A percentile compares a stretch with the other conserved stretches of the same genome.
phyloP scores from a whole-genome alignment of 495 filamentous ascomycete species.

The Parathielavia appendiculata region DNA sequence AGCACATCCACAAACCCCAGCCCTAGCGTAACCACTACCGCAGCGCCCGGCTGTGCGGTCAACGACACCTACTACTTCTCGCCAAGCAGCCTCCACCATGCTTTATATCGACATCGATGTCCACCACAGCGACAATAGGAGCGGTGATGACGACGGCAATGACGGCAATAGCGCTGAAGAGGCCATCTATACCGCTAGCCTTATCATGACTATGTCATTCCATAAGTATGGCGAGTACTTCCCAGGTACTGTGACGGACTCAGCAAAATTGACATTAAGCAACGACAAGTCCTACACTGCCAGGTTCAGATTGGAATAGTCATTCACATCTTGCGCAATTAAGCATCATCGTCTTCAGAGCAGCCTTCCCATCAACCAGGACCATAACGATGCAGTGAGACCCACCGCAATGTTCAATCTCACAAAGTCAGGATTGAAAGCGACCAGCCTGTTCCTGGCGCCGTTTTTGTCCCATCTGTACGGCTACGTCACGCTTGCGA shows the following conservation, averaged over 20 bases:
- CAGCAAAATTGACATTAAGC: too few relatives aligned
- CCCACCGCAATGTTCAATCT: background rate
- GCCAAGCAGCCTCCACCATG: too few relatives aligned
- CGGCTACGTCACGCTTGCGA: conserved; percentile 2
- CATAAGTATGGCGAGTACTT: conserved; percentile 99
- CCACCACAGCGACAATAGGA: conserved; percentile 94
- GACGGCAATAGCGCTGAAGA: too few relatives aligned
- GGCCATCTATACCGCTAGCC: conserved; percentile 92
- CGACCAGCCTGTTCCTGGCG: background rate
- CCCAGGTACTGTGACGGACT: conserved; percentile 92
- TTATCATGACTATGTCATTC: conserved; percentile 93
- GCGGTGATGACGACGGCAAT: too few relatives aligned
- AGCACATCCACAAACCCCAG: too few relatives aligned
- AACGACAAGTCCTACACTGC: too few relatives aligned
- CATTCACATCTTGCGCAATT: too few relatives aligned
- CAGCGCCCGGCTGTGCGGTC: too few relatives aligned
- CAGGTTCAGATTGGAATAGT: too few relatives aligned
- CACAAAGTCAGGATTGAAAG: background rate
- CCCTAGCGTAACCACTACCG: too few relatives aligned
- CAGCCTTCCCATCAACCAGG: background rate
- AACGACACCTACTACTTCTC: too few relatives aligned
- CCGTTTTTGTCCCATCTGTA: conserved; percentile 5
- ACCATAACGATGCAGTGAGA: background rate
- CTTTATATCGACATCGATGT: conserved; percentile 99
- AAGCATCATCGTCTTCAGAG: fast-evolving